phyloP scores from a whole-genome alignment of 768 basidiomycete species.

The Daedaleopsis nitida region DNA sequence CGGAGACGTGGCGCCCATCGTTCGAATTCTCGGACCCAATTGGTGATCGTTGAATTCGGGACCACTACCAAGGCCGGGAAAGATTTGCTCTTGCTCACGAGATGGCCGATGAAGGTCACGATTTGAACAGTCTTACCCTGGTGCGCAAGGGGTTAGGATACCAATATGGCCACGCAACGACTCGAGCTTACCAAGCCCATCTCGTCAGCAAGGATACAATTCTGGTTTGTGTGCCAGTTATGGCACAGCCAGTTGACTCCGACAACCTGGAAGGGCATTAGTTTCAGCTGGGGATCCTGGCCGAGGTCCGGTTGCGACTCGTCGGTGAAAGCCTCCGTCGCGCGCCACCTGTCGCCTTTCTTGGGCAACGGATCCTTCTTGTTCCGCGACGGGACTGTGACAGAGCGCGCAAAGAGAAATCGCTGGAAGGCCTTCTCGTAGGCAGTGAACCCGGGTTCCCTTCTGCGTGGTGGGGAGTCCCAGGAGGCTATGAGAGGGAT shows the following conservation, averaged over 20 bases:
- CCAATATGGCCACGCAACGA: constrained; percentile 8
- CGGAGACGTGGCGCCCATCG: constrained; percentile 76
- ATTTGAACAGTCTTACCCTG: constrained; percentile 95
- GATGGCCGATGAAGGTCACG: constrained; percentile 75
- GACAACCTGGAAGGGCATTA: constrained; percentile 89
- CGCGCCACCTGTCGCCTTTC: constrained; percentile 49
- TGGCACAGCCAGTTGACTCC: constrained; percentile 85
- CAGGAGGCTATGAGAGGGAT: constrained; percentile 68
- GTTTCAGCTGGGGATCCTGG: constrained; percentile 58
- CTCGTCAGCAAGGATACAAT: constrained; percentile 93
- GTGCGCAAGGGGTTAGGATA: neutral
- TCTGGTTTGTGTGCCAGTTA: constrained; percentile 87
- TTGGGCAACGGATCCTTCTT: constrained; percentile 44
- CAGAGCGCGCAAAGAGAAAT: constrained; percentile 62
- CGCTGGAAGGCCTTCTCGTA: constrained; percentile 69
- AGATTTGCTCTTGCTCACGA: constrained; percentile 55
- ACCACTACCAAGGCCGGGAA: constrained; percentile 90
- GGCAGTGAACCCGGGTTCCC: constrained; percentile 58
- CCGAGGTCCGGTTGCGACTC: constrained; percentile 67
- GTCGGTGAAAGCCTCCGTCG: constrained; percentile 44
- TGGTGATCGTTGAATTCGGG: constrained; percentile 94
- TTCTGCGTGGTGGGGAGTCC: constrained; percentile 80
- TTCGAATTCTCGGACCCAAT: constrained; percentile 94
- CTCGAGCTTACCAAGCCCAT: constrained; percentile 76
- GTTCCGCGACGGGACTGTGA: constrained; percentile 57